Evolutionary conservation across 345 rosid genomes (phyloP).

Genomic region (Raphanus sativus): DNA sequence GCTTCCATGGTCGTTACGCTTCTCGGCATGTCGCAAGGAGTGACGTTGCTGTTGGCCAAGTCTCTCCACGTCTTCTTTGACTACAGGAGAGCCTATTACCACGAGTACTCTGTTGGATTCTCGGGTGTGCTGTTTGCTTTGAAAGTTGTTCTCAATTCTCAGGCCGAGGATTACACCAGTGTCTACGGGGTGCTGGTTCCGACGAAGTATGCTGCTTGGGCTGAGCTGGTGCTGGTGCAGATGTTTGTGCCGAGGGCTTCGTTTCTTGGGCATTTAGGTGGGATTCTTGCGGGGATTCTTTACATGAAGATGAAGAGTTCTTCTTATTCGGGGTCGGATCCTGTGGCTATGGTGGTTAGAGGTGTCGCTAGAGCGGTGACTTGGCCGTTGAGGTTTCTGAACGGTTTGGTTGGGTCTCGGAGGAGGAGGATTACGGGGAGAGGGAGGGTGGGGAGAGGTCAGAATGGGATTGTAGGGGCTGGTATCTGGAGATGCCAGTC

Average conservation of each 20-base stretch:
- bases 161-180: conserved; percentile 52
- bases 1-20: conserved; percentile 70
- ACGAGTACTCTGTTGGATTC: conserved; percentile 75
- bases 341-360: conserved; percentile 49
- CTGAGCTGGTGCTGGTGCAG: conserved; percentile 83
- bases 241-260: conserved; percentile 88
- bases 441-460: conserved; percentile 65
- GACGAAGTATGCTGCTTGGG: conserved; percentile 87
- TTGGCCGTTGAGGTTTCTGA: conserved; percentile 61
- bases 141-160: conserved; percentile 91
- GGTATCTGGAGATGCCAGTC: conserved; percentile 84
- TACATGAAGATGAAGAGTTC: conserved; percentile 61
- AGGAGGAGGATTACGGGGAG: conserved; percentile 60
- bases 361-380: conserved; percentile 45
- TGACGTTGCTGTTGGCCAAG: conserved; percentile 69
- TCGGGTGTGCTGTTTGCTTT: conserved; percentile 92
- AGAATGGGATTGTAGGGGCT: conserved; percentile 40
- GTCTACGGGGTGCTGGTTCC: conserved; percentile 78
- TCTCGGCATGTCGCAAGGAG: conserved; percentile 85
- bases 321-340: conserved; percentile 55
- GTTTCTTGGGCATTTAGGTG: conserved; percentile 94
- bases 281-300: conserved; percentile 86
- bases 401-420: conserved; percentile 39
- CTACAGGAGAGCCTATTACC: conserved; percentile 59
- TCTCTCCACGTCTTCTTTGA: conserved; percentile 61